Evolutionary conservation across 306 rosid genomes (phyloP).

Genomic region (Sphenostylis stenocarpa): DNA sequence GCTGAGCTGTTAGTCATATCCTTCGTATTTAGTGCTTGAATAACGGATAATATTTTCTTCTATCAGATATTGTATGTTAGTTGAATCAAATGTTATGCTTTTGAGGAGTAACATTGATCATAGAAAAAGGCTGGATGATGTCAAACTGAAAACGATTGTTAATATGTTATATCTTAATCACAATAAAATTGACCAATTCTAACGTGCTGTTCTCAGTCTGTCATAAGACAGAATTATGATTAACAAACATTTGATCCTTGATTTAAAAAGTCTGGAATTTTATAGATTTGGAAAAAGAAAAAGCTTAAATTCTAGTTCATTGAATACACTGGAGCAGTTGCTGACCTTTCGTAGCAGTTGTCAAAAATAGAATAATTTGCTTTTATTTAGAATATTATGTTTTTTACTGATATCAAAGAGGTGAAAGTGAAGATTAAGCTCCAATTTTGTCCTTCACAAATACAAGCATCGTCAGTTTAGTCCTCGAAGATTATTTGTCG

Average conservation of each 20-base stretch:
- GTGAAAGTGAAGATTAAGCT: too few species aligned
- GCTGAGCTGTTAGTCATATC: slow-evolving; percentile 11
- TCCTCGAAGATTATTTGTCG: too few species aligned
- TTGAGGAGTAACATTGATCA: neutral
- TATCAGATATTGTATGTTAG: slow-evolving; percentile 28
- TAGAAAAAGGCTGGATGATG: neutral
- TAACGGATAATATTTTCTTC: neutral
- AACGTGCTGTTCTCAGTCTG: neutral
- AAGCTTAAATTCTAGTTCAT: too few species aligned
- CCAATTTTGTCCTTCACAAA: too few species aligned
- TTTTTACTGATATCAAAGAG: too few species aligned
- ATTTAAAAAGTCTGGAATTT: too few species aligned
- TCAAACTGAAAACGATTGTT: neutral
- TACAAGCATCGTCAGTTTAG: too few species aligned
- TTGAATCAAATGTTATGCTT: slow-evolving; percentile 2
- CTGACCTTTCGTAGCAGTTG: too few species aligned
- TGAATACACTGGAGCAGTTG: too few species aligned
- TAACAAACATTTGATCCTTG: neutral
- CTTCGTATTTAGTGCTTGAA: slow-evolving; percentile 23
- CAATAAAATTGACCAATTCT: neutral
- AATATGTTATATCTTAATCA: neutral
- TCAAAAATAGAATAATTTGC: too few species aligned
- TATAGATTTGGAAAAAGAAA: too few species aligned
- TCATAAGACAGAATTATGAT: slow-evolving; percentile 14
- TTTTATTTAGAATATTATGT: too few species aligned